Evolutionary conservation across 306 rosid genomes (phyloP), one percentile per base, ranked within the genome.

Genomic region (Psophocarpus tetragonolobus): DNA sequence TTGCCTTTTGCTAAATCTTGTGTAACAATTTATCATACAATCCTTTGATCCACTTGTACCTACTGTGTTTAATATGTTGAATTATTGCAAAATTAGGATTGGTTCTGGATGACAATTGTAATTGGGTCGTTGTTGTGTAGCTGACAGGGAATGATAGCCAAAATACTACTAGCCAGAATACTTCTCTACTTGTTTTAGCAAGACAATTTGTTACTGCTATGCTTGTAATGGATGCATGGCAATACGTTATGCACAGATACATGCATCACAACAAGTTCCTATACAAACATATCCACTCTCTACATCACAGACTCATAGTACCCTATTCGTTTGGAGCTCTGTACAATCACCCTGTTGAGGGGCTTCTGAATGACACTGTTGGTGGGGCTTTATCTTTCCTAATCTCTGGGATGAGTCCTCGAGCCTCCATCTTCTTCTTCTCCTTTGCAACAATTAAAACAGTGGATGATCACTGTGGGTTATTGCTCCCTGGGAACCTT

Each of bases 181-280:
- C 86, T 72, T 92, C 96, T 74, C 62, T 81, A 10, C 81, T 89
- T 11, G 88, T 61, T 48, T 50, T 76, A 74, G 91, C 85, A 24
- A 79, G 90, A 45, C 99, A 92, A 78, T 92, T 95, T 85, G 71
- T 88, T 33, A 87, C 87, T 38, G 99, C 93, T 8, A 95, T 92
- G 97, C 36, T 92, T 73, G 89, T 95, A 71, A 81, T 95, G 91
- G 99, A 95, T 81, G 90, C 99, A 8, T 95, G 97, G 97, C 99
- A 95, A 72, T 95, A 95, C 90, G 89, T 95, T 36, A 87, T 92
- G 93, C 99, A 95, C 81, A 88, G 99, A 84, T 95, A 85, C 87
- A 95, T 95, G 99, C 99, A 95, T 81, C 91, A 91, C 79, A 95
- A 91, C 82, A 95, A 92, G 91, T 91, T 92, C 85, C 80, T 95